Conservation (phyloP, 768 basidiomycete genomes). For the Collybia mongolica region DNA sequence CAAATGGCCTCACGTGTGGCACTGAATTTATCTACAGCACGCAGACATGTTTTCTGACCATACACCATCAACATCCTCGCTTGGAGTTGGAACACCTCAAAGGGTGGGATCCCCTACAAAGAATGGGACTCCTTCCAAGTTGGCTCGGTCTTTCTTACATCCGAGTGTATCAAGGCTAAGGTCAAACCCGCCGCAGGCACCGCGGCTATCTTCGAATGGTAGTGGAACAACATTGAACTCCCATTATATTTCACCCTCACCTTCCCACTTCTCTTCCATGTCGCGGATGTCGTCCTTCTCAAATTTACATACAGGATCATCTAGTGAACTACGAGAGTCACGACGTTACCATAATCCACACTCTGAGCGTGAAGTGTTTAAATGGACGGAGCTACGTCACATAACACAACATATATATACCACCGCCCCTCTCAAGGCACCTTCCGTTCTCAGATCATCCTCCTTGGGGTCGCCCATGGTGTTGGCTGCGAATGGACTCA, state of each 20-base stretch:
- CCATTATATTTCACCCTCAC: conserved; percentile 47
- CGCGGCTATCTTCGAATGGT: conserved; percentile 37
- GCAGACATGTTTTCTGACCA: conserved; percentile 33
- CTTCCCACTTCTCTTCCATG: conserved; percentile 68
- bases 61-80: conserved; percentile 36
- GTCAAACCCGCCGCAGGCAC: conserved; percentile 56
- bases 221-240: conserved; percentile 43
- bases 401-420: conserved; percentile 59
- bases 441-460: conserved; percentile 58
- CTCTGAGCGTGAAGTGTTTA: conserved; percentile 59
- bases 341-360: conserved; percentile 13
- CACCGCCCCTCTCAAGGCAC: conserved; percentile 54
- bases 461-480: conserved; percentile 71
- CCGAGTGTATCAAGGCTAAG: conserved; percentile 81
- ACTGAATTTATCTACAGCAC: conserved; percentile 20
- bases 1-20: neutral
- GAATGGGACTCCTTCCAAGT: conserved; percentile 31
- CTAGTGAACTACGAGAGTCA: conserved; percentile 19
- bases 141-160: conserved; percentile 62
- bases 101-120: conserved; percentile 34
- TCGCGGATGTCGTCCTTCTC: conserved; percentile 68
- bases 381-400: conserved; percentile 68
- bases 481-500: conserved; percentile 79
- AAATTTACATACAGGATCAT: conserved; percentile 35
- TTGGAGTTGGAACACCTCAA: conserved; percentile 36